Evolutionary conservation across 805 yeast genomes (phyloP).

Genomic region (Kuraishia cidri): DNA sequence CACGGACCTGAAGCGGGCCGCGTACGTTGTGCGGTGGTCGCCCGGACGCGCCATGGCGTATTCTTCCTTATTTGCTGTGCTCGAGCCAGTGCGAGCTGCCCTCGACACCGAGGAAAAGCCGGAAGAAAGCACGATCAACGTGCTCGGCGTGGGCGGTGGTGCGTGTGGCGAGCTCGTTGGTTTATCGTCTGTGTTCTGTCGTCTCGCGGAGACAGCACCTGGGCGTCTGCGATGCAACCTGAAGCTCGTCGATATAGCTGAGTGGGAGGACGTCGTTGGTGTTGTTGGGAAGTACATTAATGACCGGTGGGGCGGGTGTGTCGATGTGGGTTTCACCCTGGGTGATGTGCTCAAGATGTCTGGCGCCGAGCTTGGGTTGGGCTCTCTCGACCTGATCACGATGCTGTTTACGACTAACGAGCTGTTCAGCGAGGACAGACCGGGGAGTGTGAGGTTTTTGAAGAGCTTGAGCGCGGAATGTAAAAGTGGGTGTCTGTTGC

Average conservation of each 20-base stretch:
- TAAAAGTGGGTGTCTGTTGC: constrained; percentile 43
- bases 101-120: constrained; percentile 3
- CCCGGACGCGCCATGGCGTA: constrained; percentile 77
- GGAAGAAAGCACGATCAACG: constrained; percentile 17
- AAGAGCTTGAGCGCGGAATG: constrained; percentile 44
- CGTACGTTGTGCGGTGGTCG: constrained; percentile 81
- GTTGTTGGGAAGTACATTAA: too few species aligned
- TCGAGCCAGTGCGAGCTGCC: constrained; percentile 8
- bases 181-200: constrained; percentile 42
- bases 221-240: constrained; percentile 16
- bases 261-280: constrained; percentile 56
- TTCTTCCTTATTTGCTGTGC: constrained; percentile 49
- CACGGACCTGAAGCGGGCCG: constrained; percentile 52
- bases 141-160: constrained; percentile 79
- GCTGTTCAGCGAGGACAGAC: constrained; percentile 60
- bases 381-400: constrained; percentile 45
- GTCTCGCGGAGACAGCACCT: constrained; percentile 1
- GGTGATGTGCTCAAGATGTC: constrained; percentile 26
- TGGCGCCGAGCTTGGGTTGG: constrained; percentile 13
- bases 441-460: constrained; percentile 50
- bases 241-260: constrained; percentile 66
- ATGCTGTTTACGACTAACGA: constrained; percentile 83
- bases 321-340: constrained; percentile 21
- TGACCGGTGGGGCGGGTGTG: too few species aligned
- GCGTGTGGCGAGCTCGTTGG: constrained; percentile 79